These are phyloP conservation scores for Geotrichum europaeum DNA, from an alignment of 1,139 yeast genomes.

Conservation along the genomic window DNA sequence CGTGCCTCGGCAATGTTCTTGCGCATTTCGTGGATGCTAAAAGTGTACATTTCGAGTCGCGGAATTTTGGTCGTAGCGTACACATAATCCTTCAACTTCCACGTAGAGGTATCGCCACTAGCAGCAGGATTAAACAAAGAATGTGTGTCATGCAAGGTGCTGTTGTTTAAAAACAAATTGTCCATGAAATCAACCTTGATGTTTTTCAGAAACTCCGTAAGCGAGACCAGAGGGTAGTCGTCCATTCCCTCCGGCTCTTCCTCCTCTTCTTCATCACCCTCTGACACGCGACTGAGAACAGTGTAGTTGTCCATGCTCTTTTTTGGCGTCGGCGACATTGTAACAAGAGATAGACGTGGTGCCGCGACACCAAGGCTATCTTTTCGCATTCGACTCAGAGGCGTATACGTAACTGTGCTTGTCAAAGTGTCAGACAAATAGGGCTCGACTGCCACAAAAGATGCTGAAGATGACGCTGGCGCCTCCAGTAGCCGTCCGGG, in stretches of 20 bases:
- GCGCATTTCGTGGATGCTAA: slow-evolving; percentile 46
- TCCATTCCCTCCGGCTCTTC: slow-evolving; percentile 1
- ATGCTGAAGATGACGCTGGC: not conserved
- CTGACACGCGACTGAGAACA: slow-evolving; percentile 8
- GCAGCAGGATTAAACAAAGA: not conserved
- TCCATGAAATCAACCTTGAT: slow-evolving; percentile 34
- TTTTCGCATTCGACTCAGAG: slow-evolving; percentile 12
- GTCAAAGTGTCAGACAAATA: not conserved
- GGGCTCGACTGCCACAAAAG: not conserved
- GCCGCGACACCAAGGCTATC: slow-evolving; percentile 5
- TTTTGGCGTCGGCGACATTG: slow-evolving; percentile 9
- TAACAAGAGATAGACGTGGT: not conserved
- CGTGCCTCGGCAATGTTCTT: slow-evolving; percentile 44
- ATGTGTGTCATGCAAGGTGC: slow-evolving; percentile 1
- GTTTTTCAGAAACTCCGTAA: slow-evolving; percentile 30
- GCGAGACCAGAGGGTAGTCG: slow-evolving; percentile 20
- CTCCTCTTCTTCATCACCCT: slow-evolving; percentile 10
- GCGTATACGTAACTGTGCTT: slow-evolving; percentile 6
- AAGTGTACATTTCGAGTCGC: slow-evolving; percentile 31
- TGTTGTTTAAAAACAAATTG: slow-evolving; percentile 28
- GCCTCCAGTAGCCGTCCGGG: not conserved
- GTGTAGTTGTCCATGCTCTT: slow-evolving; percentile 5
- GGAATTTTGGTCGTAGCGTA: slow-evolving; percentile 30
- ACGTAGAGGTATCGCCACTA: slow-evolving; percentile 11
- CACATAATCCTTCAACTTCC: slow-evolving; percentile 25